A percentile compares a stretch with the other conserved stretches of the same genome.
phyloP scores from a whole-genome alignment of 179 eudicot genomes.

The Beta lomatogona region DNA sequence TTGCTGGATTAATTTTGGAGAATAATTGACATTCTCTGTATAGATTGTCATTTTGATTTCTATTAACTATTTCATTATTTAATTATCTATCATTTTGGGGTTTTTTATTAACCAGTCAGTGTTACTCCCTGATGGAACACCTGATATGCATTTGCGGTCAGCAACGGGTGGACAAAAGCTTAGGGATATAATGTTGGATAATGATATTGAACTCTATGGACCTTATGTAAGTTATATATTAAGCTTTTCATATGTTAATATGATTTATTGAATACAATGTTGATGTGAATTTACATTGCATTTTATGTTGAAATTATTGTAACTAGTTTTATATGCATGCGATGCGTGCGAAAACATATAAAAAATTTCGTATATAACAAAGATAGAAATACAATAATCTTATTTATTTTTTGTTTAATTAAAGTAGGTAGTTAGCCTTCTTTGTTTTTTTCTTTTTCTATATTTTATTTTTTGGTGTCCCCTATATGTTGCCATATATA shows the following conservation, averaged over 20 bases:
- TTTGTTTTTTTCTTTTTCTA: too few relatives aligned
- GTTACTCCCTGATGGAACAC: constrained; percentile 87
- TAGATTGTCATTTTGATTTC: not conserved
- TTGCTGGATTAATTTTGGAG: too few relatives aligned
- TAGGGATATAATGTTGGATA: constrained; percentile 76
- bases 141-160: constrained; percentile 68
- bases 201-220: constrained; percentile 76
- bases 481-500: too few relatives aligned
- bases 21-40: not conserved
- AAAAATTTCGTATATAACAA: too few relatives aligned
- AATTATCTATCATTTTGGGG: not conserved
- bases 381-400: too few relatives aligned
- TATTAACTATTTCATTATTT: not conserved
- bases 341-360: too few relatives aligned
- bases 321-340: too few relatives aligned
- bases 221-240: constrained; percentile 64
- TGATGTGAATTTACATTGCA: not conserved
- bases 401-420: too few relatives aligned
- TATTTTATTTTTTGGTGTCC: too few relatives aligned
- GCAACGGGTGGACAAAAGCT: constrained; percentile 85
- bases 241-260: not conserved
- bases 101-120: constrained; percentile 55
- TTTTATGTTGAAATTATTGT: not conserved
- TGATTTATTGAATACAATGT: not conserved
- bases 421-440: too few relatives aligned